Percentiles rank a stretch among this genome's conserved stretches.
Conservation (phyloP, 106 monocot species). For the Phalaenopsis equestris region DNA sequence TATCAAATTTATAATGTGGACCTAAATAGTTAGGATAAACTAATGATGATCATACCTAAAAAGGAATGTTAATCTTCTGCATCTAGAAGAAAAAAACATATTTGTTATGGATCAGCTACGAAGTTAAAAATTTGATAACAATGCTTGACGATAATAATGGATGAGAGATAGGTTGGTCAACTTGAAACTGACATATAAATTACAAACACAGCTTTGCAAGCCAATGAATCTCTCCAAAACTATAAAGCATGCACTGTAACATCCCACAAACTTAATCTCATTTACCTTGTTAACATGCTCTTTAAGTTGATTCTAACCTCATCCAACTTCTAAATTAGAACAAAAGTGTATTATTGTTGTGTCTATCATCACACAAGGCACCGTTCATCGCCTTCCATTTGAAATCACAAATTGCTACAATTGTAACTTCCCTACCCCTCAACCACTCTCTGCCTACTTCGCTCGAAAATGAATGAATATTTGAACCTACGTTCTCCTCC, state of each 20-base stretch:
- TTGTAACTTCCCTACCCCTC: too few relatives aligned
- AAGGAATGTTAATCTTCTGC: neutral
- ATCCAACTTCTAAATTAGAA: too few relatives aligned
- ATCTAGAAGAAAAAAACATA: neutral
- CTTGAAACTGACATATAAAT: neutral
- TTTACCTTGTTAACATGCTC: too few relatives aligned
- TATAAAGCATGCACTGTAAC: neutral
- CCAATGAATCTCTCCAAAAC: neutral
- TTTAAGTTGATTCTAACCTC: too few relatives aligned
- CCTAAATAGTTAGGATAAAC: neutral
- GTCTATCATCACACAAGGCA: too few relatives aligned
- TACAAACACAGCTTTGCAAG: neutral
- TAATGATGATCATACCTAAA: neutral
- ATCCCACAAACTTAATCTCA: neutral
- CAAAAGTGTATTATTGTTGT: too few relatives aligned
- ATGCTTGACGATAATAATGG: neutral
- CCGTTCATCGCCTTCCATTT: too few relatives aligned
- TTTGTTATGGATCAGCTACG: neutral
- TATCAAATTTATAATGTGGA: neutral
- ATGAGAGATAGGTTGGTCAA: neutral
- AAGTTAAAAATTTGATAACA: neutral
- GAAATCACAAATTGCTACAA: too few relatives aligned
- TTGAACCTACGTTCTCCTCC: too few relatives aligned
- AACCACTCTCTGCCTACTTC: too few relatives aligned
- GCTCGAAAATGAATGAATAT: too few relatives aligned